A percentile compares a stretch with the other conserved stretches of the same genome.
phyloP scores from a whole-genome alignment of 2,329 filamentous ascomycete genomes.

The Trichoderma sp. region DNA sequence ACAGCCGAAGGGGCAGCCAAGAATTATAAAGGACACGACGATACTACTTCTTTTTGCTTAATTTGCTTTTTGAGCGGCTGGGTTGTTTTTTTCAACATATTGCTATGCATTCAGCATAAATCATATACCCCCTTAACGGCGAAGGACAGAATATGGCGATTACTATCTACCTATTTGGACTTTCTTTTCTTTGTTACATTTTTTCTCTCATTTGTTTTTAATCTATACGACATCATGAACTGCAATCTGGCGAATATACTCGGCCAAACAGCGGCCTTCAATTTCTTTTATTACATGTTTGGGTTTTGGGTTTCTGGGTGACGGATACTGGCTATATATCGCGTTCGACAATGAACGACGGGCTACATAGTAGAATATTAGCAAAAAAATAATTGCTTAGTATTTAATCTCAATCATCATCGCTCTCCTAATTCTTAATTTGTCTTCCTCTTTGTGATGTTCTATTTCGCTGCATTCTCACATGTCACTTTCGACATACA shows the following conservation, averaged over 20 bases:
- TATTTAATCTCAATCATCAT: conserved; percentile 11
- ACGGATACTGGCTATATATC: not conserved
- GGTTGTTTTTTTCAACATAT: conserved; percentile 18
- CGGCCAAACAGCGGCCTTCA: not conserved
- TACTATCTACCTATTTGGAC: not conserved
- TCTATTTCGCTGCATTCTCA: no score
- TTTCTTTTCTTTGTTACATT: not conserved
- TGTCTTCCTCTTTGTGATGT: not conserved
- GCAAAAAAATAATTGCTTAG: conserved; percentile 10
- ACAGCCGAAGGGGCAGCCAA: conserved; percentile 28
- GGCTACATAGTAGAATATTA: conserved; percentile 7
- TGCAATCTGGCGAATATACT: not conserved
- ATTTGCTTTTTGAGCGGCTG: not conserved
- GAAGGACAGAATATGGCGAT: conserved; percentile 12
- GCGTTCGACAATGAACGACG: not conserved
- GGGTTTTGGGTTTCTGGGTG: not conserved
- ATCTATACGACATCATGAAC: conserved; percentile 7
- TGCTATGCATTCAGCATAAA: conserved; percentile 10
- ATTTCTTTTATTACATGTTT: not conserved
- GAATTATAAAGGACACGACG: conserved; percentile 13
- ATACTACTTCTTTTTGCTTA: conserved; percentile 5
- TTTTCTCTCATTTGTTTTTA: not conserved
- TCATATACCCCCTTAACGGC: conserved; percentile 15
- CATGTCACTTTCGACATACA: not conserved
- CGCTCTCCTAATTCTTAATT: not conserved